Conservation (phyloP, 2,329 filamentous ascomycete species). For the Neurospora sp. region DNA sequence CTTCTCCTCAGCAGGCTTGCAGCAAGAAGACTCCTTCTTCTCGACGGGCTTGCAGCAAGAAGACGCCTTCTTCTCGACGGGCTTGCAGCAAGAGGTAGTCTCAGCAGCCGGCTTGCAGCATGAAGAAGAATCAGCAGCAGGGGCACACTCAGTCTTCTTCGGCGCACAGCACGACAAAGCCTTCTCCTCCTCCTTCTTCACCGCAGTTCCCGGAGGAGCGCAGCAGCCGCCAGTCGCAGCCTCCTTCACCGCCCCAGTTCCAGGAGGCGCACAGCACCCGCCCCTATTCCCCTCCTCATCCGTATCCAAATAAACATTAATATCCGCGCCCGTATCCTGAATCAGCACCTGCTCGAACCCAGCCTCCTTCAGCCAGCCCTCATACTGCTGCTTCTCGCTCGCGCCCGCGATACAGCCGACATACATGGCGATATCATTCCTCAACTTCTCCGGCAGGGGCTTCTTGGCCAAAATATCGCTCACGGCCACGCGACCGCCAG, state of each 20-base stretch:
- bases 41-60: background rate
- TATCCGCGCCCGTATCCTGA: slow-evolving; percentile 33
- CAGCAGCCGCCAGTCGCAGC: background rate
- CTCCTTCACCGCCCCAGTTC: background rate
- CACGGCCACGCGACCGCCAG: slow-evolving; percentile 47
- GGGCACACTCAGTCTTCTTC: no score
- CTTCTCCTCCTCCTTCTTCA: background rate
- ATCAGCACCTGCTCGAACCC: slow-evolving; percentile 40
- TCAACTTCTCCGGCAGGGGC: slow-evolving; percentile 37
- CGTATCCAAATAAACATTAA: slow-evolving; percentile 36
- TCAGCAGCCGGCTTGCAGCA: slow-evolving; percentile 1
- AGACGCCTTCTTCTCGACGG: background rate
- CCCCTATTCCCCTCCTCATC: slow-evolving; percentile 17
- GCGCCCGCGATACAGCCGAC: slow-evolving; percentile 53
- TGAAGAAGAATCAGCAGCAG: slow-evolving; percentile 5
- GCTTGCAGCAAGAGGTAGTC: background rate
- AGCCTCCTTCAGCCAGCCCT: slow-evolving; percentile 36
- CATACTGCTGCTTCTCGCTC: slow-evolving; percentile 41
- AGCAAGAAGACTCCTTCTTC: background rate
- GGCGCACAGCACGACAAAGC: background rate
- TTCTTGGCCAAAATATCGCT: slow-evolving; percentile 49
- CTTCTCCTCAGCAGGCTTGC: background rate
- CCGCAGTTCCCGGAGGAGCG: no score
- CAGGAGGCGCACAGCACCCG: slow-evolving; percentile 4
- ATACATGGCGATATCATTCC: slow-evolving; percentile 40